Conservation (phyloP, 2,329 filamentous ascomycete genomes). For the Xylariaceae sp. region DNA sequence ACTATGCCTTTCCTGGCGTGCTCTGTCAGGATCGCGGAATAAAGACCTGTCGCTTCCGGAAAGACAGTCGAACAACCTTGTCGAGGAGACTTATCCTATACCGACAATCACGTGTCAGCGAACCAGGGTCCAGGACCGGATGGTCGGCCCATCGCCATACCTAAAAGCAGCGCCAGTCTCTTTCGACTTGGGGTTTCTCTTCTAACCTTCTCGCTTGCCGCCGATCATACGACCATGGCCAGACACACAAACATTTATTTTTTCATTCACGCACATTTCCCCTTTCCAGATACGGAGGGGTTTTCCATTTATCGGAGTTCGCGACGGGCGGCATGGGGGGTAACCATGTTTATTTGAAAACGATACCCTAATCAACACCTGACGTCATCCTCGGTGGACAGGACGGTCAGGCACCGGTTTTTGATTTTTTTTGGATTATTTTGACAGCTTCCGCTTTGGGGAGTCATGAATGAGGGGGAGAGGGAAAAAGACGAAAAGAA, state of each 20-base stretch:
- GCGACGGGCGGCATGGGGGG: not conserved
- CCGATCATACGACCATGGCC: not conserved
- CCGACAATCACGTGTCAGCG: conserved; percentile 12
- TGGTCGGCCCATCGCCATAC: not conserved
- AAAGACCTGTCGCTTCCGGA: not conserved
- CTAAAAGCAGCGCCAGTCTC: not conserved
- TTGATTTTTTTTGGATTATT: not conserved
- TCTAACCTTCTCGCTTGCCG: not conserved
- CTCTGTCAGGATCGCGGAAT: not conserved
- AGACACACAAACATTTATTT: not conserved
- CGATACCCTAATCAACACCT: not conserved
- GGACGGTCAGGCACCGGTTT: not conserved
- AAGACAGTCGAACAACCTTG: not conserved
- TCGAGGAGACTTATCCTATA: not conserved
- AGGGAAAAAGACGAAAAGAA: not conserved
- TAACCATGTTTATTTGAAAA: not conserved
- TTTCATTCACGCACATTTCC: not conserved
- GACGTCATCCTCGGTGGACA: not conserved
- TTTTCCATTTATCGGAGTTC: not conserved
- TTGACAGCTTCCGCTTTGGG: not conserved
- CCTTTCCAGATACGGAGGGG: not conserved
- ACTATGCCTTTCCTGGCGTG: conserved; percentile 4
- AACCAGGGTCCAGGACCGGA: conserved; percentile 4
- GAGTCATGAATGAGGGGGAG: not conserved
- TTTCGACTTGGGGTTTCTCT: not conserved